phyloP scores from a whole-genome alignment of 768 basidiomycete genomes.

The Tylopilus intermedius region DNA sequence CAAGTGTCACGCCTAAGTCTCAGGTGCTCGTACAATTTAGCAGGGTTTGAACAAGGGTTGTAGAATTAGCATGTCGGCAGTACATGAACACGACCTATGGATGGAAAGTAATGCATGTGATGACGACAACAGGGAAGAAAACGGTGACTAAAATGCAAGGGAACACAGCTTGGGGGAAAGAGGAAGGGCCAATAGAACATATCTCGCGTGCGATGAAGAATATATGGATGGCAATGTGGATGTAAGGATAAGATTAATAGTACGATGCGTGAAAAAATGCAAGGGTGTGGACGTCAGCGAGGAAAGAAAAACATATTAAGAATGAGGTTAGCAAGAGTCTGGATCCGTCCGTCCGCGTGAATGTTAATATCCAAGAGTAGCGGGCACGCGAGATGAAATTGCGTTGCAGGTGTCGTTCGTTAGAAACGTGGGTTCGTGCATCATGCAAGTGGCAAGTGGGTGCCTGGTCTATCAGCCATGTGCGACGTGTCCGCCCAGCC shows the following conservation, averaged over 20 bases:
- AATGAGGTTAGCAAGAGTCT: neutral
- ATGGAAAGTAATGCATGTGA: constrained; percentile 6
- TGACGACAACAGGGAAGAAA: constrained; percentile 4
- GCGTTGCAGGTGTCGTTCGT: neutral
- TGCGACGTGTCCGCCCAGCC: constrained; percentile 46
- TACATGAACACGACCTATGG: constrained; percentile 3
- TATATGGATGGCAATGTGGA: neutral
- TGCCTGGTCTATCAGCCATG: constrained; percentile 39
- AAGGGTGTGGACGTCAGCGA: neutral
- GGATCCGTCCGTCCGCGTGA: constrained; percentile 12
- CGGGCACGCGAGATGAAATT: neutral
- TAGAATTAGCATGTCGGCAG: constrained; percentile 8
- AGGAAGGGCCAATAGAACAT: neutral
- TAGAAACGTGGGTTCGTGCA: neutral
- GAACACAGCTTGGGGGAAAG: neutral
- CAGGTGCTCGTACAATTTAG: neutral
- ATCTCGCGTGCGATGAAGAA: neutral
- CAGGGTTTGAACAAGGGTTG: neutral
- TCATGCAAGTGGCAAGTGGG: constrained; percentile 39
- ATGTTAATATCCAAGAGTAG: constrained; percentile 10
- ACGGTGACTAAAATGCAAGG: constrained; percentile 1
- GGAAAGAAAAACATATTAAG: neutral
- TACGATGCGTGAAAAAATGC: constrained; percentile 16
- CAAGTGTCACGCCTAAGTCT: neutral
- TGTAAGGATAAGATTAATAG: constrained; percentile 15